Evolutionary conservation across 2,329 filamentous ascomycete species (phyloP).

Genomic region (Passalora sequoiae): DNA sequence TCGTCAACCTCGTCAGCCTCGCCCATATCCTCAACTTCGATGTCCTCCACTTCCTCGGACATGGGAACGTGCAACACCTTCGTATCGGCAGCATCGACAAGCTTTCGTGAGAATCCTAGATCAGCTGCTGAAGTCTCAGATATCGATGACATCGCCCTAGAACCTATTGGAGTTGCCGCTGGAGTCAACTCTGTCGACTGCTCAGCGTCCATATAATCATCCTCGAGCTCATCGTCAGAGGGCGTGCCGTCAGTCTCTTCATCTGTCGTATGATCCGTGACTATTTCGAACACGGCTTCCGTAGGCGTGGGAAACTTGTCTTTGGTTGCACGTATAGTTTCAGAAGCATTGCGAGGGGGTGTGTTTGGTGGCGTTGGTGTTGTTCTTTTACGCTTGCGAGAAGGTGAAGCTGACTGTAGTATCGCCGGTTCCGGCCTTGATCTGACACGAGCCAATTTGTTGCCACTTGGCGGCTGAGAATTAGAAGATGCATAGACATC

Average conservation of each 20-base stretch:
- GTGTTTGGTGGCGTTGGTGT: conserved; percentile 19
- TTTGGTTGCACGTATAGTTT: no score
- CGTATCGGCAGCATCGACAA: not conserved
- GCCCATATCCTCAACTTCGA: conserved; percentile 11
- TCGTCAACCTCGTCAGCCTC: conserved; percentile 19
- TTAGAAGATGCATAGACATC: conserved; percentile 15
- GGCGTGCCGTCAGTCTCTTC: conserved; percentile 22
- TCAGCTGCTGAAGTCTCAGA: conserved; percentile 19
- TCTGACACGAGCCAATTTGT: not conserved
- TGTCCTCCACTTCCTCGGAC: conserved; percentile 7
- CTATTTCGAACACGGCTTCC: no score
- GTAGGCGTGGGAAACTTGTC: no score
- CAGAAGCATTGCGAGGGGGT: no score
- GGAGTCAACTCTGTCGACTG: conserved; percentile 24
- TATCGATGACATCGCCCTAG: conserved; percentile 20
- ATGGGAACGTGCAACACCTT: not conserved
- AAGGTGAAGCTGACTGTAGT: conserved; percentile 16
- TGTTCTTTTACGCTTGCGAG: conserved; percentile 28
- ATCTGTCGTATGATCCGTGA: no score
- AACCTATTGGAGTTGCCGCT: conserved; percentile 17
- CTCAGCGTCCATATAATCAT: conserved; percentile 11
- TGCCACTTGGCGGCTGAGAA: conserved; percentile 8
- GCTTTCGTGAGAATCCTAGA: conserved; percentile 11
- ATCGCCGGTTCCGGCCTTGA: conserved; percentile 7
- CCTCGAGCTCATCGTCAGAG: conserved; percentile 17